phyloP scores from a whole-genome alignment of 495 filamentous ascomycete genomes.

The Aspergillus cristatus region DNA sequence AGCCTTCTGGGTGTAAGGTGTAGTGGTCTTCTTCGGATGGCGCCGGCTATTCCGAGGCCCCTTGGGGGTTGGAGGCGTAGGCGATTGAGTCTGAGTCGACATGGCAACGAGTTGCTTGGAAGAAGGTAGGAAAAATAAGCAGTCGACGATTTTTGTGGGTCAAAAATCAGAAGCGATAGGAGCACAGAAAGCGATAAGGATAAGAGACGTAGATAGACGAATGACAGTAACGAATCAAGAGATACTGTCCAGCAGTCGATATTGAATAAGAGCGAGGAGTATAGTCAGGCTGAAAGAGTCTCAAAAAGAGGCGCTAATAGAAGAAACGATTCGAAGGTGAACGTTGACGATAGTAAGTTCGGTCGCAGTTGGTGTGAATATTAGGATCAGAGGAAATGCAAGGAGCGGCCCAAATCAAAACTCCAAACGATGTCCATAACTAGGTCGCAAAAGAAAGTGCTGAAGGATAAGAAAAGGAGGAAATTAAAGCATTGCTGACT shows the following conservation, averaged over 20 bases:
- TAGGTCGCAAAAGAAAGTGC: slow-evolving; percentile 12
- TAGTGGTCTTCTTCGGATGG: slow-evolving; percentile 26
- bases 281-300: slow-evolving; percentile 10
- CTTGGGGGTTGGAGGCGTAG: slow-evolving; percentile 31
- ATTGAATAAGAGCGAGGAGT: slow-evolving; percentile 7
- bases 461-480: not conserved
- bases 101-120: slow-evolving; percentile 25
- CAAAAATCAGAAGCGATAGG: slow-evolving; percentile 4
- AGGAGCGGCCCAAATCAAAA: slow-evolving; percentile 6
- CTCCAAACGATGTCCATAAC: slow-evolving; percentile 13
- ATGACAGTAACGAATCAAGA: slow-evolving; percentile 9
- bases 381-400: slow-evolving; percentile 8
- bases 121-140: slow-evolving; percentile 8
- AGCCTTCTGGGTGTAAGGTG: slow-evolving; percentile 22
- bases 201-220: slow-evolving; percentile 7
- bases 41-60: slow-evolving; percentile 31
- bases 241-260: slow-evolving; percentile 32
- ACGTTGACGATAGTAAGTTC: slow-evolving; percentile 7
- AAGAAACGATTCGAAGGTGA: not conserved
- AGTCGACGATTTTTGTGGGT: not conserved
- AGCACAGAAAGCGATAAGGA: slow-evolving; percentile 6
- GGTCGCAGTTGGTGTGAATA: slow-evolving; percentile 4
- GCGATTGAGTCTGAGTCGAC: slow-evolving; percentile 34
- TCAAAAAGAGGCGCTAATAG: slow-evolving; percentile 2
- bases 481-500: too few species aligned